A percentile compares a stretch with the other conserved stretches of the same genome.
phyloP scores from a whole-genome alignment of 805 yeast genomes.

The Lipomyces japonicus region DNA sequence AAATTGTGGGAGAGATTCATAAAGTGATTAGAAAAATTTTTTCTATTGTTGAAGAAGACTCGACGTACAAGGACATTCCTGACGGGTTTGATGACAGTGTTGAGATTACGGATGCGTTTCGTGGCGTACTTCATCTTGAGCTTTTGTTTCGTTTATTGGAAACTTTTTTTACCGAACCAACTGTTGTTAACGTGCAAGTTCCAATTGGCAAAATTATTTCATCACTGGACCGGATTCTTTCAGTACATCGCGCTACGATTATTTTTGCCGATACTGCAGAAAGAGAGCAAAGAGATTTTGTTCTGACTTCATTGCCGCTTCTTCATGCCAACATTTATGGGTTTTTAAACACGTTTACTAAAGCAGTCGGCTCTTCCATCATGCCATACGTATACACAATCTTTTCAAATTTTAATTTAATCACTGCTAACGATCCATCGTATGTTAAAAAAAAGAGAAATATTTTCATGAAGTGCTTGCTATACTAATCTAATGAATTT shows the following conservation, averaged over 20 bases:
- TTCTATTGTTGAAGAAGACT: conserved; percentile 6
- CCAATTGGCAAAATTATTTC: conserved; percentile 12
- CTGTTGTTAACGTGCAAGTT: conserved; percentile 9
- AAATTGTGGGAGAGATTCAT: conserved; percentile 16
- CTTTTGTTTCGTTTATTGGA: conserved; percentile 19
- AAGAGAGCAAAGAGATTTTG: conserved; percentile 11
- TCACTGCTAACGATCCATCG: neutral
- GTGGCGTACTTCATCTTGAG: conserved; percentile 16
- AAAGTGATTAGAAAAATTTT: conserved; percentile 5
- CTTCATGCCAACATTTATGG: conserved; percentile 20
- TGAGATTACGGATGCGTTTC: neutral
- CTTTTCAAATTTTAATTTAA: conserved; percentile 5
- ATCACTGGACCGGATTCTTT: conserved; percentile 10
- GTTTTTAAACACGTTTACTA: conserved; percentile 7
- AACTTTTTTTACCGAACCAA: conserved; percentile 6
- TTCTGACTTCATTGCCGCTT: conserved; percentile 10
- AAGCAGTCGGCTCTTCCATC: conserved; percentile 11
- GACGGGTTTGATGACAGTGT: conserved; percentile 16
- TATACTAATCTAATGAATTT: too few species aligned
- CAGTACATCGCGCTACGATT: conserved; percentile 1
- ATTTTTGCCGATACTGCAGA: conserved; percentile 12
- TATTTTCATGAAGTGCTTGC: too few species aligned
- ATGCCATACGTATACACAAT: conserved; percentile 9
- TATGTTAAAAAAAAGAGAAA: too few species aligned
- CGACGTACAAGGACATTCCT: conserved; percentile 3